phyloP scores from a whole-genome alignment of 495 filamentous ascomycete genomes.

The Penicillium alfredii region DNA sequence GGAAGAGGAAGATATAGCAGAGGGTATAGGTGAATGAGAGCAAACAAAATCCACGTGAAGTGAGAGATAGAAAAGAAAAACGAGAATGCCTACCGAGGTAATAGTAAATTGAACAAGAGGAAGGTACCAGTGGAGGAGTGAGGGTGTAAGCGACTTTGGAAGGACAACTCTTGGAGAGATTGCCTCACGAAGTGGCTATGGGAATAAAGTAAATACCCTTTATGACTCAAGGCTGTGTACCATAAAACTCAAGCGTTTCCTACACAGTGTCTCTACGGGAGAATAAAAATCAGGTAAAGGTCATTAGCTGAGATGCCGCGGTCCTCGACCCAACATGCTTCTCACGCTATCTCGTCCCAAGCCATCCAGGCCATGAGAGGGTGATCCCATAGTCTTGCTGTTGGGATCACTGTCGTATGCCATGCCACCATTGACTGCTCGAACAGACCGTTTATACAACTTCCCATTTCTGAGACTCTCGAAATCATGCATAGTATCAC shows the following conservation, averaged over 20 bases:
- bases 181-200: no score
- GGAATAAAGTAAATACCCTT: no score
- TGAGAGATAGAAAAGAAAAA: no score
- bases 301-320: conserved; percentile 2
- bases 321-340: conserved; percentile 20
- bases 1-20: background rate
- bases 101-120: background rate
- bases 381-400: background rate
- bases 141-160: background rate
- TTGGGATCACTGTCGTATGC: conserved; percentile 19
- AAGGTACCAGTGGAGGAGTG: background rate
- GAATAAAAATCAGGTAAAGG: no score
- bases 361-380: background rate
- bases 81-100: no score
- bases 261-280: no score
- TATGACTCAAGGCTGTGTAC: no score
- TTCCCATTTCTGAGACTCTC: conserved; percentile 21
- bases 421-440: conserved; percentile 48
- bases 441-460: conserved; percentile 45
- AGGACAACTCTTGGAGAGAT: no score
- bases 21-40: background rate
- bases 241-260: no score
- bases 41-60: no score
- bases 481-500: conserved; percentile 25
- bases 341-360: conserved; percentile 14